Evolutionary conservation across 176 grass and related monocot species (phyloP).

Genomic region (Oryza meyeriana): DNA sequence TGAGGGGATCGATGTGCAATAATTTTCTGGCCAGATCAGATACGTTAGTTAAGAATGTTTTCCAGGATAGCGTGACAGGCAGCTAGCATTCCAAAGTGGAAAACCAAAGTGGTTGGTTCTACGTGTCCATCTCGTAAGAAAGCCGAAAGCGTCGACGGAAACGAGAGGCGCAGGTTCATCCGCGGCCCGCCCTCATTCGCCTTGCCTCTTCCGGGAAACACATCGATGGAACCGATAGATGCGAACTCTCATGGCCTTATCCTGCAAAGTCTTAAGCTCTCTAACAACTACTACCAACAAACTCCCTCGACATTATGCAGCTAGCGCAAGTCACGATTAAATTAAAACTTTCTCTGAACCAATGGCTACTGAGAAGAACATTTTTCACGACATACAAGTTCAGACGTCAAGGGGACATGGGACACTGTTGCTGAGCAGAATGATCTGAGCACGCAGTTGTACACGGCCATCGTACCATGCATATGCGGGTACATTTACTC

Average conservation of each 20-base stretch:
- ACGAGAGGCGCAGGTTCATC: slow-evolving; percentile 28
- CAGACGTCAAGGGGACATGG: background rate
- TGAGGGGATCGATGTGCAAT: background rate
- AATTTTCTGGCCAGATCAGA: background rate
- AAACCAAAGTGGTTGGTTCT: slow-evolving; percentile 14
- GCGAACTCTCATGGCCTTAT: slow-evolving; percentile 11
- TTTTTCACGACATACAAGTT: background rate
- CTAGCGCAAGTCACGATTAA: background rate
- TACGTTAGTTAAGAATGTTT: slow-evolving; percentile 56
- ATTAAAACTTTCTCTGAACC: background rate
- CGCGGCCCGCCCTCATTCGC: slow-evolving; percentile 11
- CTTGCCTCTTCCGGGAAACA: background rate
- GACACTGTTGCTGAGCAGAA: background rate
- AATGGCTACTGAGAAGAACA: background rate
- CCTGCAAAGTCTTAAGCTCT: background rate
- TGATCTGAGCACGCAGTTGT: background rate
- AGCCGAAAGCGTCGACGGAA: slow-evolving; percentile 11
- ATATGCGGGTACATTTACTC: background rate
- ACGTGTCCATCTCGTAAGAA: slow-evolving; percentile 28
- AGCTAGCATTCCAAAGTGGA: slow-evolving; percentile 19
- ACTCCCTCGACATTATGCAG: background rate
- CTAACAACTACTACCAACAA: background rate
- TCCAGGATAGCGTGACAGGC: background rate
- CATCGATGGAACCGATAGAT: background rate
- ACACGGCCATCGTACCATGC: background rate